Conservation (phyloP, 2,329 filamentous ascomycete species). For the Cladosporium sp. region DNA sequence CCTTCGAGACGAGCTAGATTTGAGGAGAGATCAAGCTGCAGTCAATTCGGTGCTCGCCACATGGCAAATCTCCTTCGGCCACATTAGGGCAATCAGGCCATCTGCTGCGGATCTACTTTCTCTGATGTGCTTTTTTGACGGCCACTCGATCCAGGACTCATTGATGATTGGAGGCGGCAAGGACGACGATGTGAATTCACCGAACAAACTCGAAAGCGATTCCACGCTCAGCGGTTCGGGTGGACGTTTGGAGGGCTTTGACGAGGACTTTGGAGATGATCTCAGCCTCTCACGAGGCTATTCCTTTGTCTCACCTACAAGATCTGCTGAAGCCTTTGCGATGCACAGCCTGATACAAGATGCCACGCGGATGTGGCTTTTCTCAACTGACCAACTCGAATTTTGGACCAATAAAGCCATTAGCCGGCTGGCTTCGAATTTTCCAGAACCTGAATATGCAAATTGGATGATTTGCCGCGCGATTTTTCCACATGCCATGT, state of each 20-base stretch:
- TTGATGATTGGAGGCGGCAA: background rate
- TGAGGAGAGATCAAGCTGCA: slow-evolving; percentile 16
- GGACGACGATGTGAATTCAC: background rate
- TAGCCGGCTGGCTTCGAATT: background rate
- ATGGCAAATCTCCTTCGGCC: slow-evolving; percentile 25
- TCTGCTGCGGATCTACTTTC: slow-evolving; percentile 41
- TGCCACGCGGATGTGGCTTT: slow-evolving; percentile 34
- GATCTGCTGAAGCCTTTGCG: slow-evolving; percentile 27
- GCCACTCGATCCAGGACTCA: slow-evolving; percentile 16
- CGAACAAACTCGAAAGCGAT: background rate
- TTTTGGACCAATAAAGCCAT: slow-evolving; percentile 24
- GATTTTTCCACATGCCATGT: too few species aligned
- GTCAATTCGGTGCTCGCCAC: slow-evolving; percentile 20
- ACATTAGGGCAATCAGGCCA: slow-evolving; percentile 11
- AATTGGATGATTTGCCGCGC: too few species aligned
- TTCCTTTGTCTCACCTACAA: slow-evolving; percentile 31
- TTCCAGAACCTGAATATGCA: too few species aligned
- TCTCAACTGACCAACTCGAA: slow-evolving; percentile 20
- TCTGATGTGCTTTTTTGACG: slow-evolving; percentile 46
- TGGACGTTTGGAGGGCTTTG: slow-evolving; percentile 14
- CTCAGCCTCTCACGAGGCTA: slow-evolving; percentile 34
- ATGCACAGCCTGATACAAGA: slow-evolving; percentile 44
- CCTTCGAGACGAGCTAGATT: slow-evolving; percentile 1
- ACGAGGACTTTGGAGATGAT: slow-evolving; percentile 27
- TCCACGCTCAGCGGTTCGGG: background rate